Base-by-base conservation (phyloP, 169 alveolate species). In the Cryptosporidium canis region DNA sequence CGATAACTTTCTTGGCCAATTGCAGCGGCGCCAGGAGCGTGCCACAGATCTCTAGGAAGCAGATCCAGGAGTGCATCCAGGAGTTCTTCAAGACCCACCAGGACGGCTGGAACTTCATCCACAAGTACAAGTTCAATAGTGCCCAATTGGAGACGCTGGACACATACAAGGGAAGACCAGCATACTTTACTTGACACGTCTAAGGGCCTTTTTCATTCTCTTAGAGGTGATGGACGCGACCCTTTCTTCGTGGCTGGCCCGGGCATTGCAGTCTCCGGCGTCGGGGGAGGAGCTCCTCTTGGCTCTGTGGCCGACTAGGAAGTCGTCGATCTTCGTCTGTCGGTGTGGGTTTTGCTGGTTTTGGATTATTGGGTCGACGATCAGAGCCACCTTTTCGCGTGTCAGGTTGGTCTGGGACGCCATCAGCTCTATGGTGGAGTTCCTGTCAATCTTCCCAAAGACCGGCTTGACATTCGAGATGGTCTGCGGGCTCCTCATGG, bases 71-170 rank as follows among this genome's bases (percentile, higher is more conserved):
- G 63, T 83, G 93, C 21, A 83, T 93, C 47, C 96, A 93, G 68
- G 94, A 93, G 51, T 93, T 93, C 68, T 70, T 91, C 65, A 68
- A 92, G 11, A 92, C 95, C 5, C 96, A 93, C 55, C 94, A 92
- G 37, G 96, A 93, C 51, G 96, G 93, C 3, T 93, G 96, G 96
- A 90, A 91, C 39, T 83, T 84, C 61, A 70, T 83, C 51, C 94
- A 93, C 61, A 83, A 68, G 53, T 63, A 61, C 31, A 83, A 90
- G 45, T 93, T 93, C 68, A 85, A 92, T 14, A 91, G 83, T 24
- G 90, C 83, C 43, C 96, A 93, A 68, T 67, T 93, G 16, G 94
- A 92, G 61, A 90, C 83, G 21, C 61, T 93, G 33, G 96, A 93
- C 37, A 90, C 90, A 64, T 93, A 93, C 72, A 93, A 92, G 66